phyloP scores from a whole-genome alignment of 2,329 filamentous ascomycete genomes.

The Botrytis fabae region DNA sequence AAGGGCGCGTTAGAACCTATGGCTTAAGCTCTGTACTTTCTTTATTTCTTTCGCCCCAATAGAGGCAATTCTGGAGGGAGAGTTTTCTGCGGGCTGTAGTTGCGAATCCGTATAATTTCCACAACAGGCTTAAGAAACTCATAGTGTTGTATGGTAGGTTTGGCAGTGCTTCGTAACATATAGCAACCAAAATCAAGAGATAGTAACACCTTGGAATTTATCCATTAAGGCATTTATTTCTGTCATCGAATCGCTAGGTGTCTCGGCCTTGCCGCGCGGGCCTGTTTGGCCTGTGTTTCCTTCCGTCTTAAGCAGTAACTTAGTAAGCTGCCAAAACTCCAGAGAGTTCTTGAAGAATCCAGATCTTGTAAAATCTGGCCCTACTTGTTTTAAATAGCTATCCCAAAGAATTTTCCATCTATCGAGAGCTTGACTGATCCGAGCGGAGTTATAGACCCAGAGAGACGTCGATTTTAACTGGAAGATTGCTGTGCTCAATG shows the following conservation, averaged over 20 bases:
- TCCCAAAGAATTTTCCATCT: constrained; percentile 16
- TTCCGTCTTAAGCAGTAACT: background rate
- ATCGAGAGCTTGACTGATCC: background rate
- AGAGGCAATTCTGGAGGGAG: background rate
- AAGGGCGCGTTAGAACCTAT: background rate
- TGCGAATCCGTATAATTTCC: background rate
- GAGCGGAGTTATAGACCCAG: background rate
- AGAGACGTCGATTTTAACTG: background rate
- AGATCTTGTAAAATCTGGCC: background rate
- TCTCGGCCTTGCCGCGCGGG: too few species aligned
- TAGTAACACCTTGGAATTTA: background rate
- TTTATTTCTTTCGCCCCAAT: background rate
- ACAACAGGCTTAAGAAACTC: background rate
- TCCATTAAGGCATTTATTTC: background rate
- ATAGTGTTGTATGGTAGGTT: background rate
- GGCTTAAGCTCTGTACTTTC: background rate
- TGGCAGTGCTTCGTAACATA: background rate
- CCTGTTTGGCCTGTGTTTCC: background rate
- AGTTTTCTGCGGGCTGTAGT: background rate
- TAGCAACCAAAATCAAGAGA: background rate
- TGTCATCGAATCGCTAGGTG: background rate
- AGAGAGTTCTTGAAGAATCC: constrained; percentile 14
- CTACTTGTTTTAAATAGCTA: background rate
- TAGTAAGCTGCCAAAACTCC: constrained; percentile 12
- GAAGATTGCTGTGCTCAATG: background rate